phyloP scores from a whole-genome alignment of 257 asterid genomes.

The Nicotiana tabacum region DNA sequence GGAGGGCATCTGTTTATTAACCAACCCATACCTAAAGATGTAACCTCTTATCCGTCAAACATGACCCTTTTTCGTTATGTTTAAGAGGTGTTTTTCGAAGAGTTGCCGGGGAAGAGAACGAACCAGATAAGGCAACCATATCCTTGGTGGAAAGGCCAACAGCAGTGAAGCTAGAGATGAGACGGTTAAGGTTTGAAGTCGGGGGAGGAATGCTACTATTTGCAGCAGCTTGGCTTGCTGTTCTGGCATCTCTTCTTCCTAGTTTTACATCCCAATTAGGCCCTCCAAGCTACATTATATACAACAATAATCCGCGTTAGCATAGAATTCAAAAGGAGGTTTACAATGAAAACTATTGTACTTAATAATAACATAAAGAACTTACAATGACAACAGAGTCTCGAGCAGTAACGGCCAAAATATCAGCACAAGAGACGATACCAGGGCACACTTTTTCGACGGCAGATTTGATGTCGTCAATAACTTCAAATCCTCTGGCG shows the following conservation, averaged over 20 bases:
- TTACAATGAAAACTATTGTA: not conserved
- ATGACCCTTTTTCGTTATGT: too few relatives aligned
- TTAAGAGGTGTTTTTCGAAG: not conserved
- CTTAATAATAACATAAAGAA: not conserved
- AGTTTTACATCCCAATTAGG: constrained; percentile 64
- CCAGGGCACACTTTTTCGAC: constrained; percentile 71
- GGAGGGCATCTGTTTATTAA: too few relatives aligned
- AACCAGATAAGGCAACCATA: constrained; percentile 78
- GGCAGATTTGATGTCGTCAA: constrained; percentile 69
- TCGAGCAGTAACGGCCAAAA: constrained; percentile 65
- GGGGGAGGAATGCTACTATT: constrained; percentile 83
- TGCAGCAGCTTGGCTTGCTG: constrained; percentile 75
- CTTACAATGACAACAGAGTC: constrained; percentile 68
- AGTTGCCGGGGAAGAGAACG: not conserved
- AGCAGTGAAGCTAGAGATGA: constrained; percentile 48
- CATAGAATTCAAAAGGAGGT: not conserved
- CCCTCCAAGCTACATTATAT: constrained; percentile 65
- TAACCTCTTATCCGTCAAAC: too few relatives aligned
- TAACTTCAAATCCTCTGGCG: constrained; percentile 69
- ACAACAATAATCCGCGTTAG: not conserved
- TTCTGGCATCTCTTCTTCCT: constrained; percentile 79
- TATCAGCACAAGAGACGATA: constrained; percentile 75
- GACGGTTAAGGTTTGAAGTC: constrained; percentile 62
- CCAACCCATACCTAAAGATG: too few relatives aligned
- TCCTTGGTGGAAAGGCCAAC: constrained; percentile 72